Base-by-base conservation (phyloP, 331 rosid species). In the Rhamnella rubrinervis region DNA sequence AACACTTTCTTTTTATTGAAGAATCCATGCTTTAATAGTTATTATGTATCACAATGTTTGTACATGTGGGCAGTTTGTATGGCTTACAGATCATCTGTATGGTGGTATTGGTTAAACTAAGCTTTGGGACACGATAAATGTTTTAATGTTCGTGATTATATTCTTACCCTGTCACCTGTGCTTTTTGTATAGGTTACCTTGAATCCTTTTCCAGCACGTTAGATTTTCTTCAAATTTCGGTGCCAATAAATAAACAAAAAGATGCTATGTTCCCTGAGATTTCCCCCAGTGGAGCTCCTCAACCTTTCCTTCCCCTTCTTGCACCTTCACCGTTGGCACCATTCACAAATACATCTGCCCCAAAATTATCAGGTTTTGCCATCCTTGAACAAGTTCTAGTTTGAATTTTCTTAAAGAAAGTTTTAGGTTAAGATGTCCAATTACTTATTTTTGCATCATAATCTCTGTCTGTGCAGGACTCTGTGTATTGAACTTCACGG, bases 321-420 rank as follows among this genome's bases (percentile, higher is more conserved):
- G 98, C 98, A 31, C 98, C 98, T 26, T 91, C 97, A 46, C 98
- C 98, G 8, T 53, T 93, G 81, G 74, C 77, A 64, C 97, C 97
- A 44, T 93, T 81, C 80, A 88, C 96, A 51, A 93, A 93, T 76
- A 80, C 77, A 53, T 77, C 89, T 58, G 70, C 73, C 69, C 97
- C 98, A 5, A 91, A 88, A 70, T 71, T 93, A 79, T 93, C 97
- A 91, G 98, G 98, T 93, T 46, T 68, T 53, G 53, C 19, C 40
- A 21, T 59, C 65, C 39, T 16, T 71, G 12, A 25, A 67, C 52
- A 68, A 62, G 57, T 5, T 70, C 64, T 35, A 63, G 47, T 65
- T 61, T 1, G 55, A 70, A 17, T 59, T 67, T 77, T 44, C 25
- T 63, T 68, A 52, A 44, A 37, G 38, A 50, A 67, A 23, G 56